Percentiles rank a stretch among this genome's conserved stretches.
Conservation (phyloP, 1,139 yeast genomes). For the Candida buenavistaensis region DNA sequence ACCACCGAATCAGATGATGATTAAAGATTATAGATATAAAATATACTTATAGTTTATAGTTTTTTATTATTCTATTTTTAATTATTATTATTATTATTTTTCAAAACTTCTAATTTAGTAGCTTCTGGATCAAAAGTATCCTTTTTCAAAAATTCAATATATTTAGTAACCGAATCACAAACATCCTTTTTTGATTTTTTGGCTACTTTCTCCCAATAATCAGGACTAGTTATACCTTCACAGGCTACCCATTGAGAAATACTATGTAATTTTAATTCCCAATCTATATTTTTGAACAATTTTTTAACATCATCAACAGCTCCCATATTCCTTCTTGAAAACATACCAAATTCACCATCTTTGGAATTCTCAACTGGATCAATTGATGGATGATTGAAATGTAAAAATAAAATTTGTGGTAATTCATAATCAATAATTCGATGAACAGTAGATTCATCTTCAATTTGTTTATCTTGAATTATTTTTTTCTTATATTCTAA, state of each 20-base stretch:
- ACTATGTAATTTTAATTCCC: slow-evolving; percentile 33
- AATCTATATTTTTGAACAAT: slow-evolving; percentile 14
- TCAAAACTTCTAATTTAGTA: slow-evolving; percentile 1
- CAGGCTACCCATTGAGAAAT: slow-evolving; percentile 39
- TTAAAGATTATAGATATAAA: not conserved
- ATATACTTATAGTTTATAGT: not conserved
- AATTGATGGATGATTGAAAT: slow-evolving; percentile 44
- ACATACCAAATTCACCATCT: slow-evolving; percentile 17
- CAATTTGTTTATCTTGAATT: slow-evolving; percentile 13
- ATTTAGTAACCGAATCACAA: slow-evolving; percentile 26
- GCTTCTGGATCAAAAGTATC: slow-evolving; percentile 18
- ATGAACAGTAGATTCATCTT: slow-evolving; percentile 13
- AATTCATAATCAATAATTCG: slow-evolving; percentile 15
- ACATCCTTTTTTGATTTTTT: slow-evolving; percentile 21
- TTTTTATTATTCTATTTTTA: not conserved
- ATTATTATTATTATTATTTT: too few species aligned
- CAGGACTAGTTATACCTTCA: slow-evolving; percentile 24
- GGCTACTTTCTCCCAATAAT: slow-evolving; percentile 24
- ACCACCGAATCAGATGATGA: slow-evolving; percentile 2
- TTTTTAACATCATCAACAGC: slow-evolving; percentile 15
- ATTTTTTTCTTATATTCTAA: slow-evolving; percentile 13
- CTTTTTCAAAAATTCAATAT: slow-evolving; percentile 27
- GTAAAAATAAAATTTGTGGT: slow-evolving; percentile 37
- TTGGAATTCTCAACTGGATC: slow-evolving; percentile 29
- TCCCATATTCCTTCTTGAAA: slow-evolving; percentile 26